Percentiles rank a stretch among this genome's conserved stretches.
phyloP scores from a whole-genome alignment of 805 yeast genomes.

The Myxozyma neotropica region DNA sequence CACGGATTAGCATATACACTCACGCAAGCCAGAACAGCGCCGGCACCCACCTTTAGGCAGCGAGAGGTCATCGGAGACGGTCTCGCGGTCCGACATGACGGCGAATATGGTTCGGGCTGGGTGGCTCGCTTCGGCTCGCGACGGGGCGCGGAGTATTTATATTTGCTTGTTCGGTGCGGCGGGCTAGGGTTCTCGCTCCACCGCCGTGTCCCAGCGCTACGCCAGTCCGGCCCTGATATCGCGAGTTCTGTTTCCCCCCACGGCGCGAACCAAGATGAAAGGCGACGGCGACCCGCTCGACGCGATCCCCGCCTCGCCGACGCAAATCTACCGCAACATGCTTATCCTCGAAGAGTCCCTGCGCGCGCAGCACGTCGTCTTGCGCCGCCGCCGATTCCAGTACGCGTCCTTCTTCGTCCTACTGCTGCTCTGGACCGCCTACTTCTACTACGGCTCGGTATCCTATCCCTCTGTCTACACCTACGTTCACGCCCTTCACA shows the following conservation, averaged over 20 bases:
- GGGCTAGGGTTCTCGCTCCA: too few species aligned
- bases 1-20: too few species aligned
- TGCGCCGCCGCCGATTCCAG: slow-evolving; percentile 64
- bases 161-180: too few species aligned
- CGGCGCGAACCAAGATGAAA: background rate
- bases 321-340: slow-evolving; percentile 73
- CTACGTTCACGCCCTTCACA: slow-evolving; percentile 42
- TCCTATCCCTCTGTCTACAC: slow-evolving; percentile 44
- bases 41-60: slow-evolving; percentile 49
- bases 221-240: too few species aligned
- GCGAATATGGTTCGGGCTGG: too few species aligned
- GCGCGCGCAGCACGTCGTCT: slow-evolving; percentile 76
- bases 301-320: slow-evolving; percentile 39
- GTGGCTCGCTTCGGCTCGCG: too few species aligned
- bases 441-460: slow-evolving; percentile 41
- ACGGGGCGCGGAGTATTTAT: too few species aligned
- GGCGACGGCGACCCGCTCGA: slow-evolving; percentile 19
- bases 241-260: too few species aligned
- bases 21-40: too few species aligned
- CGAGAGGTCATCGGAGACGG: slow-evolving; percentile 46
- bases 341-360: slow-evolving; percentile 83
- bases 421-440: slow-evolving; percentile 37
- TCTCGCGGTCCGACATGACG: slow-evolving; percentile 37
- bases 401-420: slow-evolving; percentile 55
- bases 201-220: too few species aligned